phyloP scores from a whole-genome alignment of 2,329 filamentous ascomycete species.

The Penicillium sp. region DNA sequence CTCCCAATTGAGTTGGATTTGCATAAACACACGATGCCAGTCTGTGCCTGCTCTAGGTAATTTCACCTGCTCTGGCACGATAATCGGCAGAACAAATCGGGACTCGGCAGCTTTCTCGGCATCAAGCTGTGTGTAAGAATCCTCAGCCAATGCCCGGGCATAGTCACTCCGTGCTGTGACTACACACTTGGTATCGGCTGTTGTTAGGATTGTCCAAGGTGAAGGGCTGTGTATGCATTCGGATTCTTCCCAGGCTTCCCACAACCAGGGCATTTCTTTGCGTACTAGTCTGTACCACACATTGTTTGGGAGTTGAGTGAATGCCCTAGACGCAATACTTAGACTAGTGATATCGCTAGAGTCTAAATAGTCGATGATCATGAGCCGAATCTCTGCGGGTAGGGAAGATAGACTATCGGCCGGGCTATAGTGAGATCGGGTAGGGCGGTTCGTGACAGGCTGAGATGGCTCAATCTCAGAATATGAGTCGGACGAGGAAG shows the following conservation, averaged over 20 bases:
- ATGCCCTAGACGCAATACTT: slow-evolving; percentile 9
- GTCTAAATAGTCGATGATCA: slow-evolving; percentile 1
- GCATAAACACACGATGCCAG: slow-evolving; percentile 21
- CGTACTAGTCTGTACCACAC: slow-evolving; percentile 14
- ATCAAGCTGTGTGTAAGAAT: background rate
- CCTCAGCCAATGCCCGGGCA: background rate
- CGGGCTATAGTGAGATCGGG: no score
- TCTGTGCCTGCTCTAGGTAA: slow-evolving; percentile 11
- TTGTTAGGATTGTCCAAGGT: slow-evolving; percentile 10
- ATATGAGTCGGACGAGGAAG: no score
- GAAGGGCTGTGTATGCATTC: slow-evolving; percentile 6
- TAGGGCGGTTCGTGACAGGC: background rate
- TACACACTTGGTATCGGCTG: slow-evolving; percentile 1
- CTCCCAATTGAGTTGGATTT: slow-evolving; percentile 19
- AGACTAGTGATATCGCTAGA: slow-evolving; percentile 8
- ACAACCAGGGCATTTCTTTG: slow-evolving; percentile 21
- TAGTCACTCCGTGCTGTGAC: background rate
- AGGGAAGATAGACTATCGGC: slow-evolving; percentile 2
- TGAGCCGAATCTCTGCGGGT: slow-evolving; percentile 6
- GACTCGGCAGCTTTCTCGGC: background rate
- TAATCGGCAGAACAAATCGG: background rate
- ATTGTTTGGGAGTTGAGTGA: slow-evolving; percentile 9
- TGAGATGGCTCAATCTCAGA: background rate
- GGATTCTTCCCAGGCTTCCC: slow-evolving; percentile 13
- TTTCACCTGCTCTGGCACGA: background rate